A percentile compares a stretch with the other conserved stretches of the same genome.
phyloP scores from a whole-genome alignment of 306 rosid genomes.

The Quercus glauca region DNA sequence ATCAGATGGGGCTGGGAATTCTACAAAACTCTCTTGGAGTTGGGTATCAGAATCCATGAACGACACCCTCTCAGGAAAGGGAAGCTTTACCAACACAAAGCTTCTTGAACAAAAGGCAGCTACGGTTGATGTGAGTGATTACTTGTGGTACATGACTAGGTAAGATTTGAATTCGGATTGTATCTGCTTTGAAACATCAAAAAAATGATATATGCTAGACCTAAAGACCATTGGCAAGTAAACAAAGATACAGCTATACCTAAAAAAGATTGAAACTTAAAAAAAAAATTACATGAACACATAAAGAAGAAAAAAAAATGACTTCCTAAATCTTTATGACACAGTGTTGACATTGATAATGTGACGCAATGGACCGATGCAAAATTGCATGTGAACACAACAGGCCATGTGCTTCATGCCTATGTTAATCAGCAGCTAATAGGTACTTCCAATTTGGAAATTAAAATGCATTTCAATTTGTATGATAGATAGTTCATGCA shows the following conservation, averaged over 20 bases:
- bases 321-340: background rate
- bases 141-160: conserved; percentile 65
- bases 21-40: conserved; percentile 29
- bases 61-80: conserved; percentile 27
- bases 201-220: too few species aligned
- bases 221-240: too few species aligned
- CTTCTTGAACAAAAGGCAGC: conserved; percentile 47
- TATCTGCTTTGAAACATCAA: too few species aligned
- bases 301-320: too few species aligned
- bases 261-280: too few species aligned
- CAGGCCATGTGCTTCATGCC: conserved; percentile 42
- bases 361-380: conserved; percentile 33
- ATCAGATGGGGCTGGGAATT: conserved; percentile 28
- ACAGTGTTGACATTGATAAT: conserved; percentile 6
- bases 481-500: background rate
- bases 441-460: conserved; percentile 27
- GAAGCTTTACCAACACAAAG: background rate
- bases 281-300: too few species aligned
- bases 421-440: conserved; percentile 42
- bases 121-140: conserved; percentile 44
- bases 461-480: background rate
- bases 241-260: too few species aligned
- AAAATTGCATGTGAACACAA: background rate
- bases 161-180: background rate
- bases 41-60: conserved; percentile 45